Base-by-base conservation (phyloP, 75 land plant species). In the Selaginella tamariscina region DNA sequence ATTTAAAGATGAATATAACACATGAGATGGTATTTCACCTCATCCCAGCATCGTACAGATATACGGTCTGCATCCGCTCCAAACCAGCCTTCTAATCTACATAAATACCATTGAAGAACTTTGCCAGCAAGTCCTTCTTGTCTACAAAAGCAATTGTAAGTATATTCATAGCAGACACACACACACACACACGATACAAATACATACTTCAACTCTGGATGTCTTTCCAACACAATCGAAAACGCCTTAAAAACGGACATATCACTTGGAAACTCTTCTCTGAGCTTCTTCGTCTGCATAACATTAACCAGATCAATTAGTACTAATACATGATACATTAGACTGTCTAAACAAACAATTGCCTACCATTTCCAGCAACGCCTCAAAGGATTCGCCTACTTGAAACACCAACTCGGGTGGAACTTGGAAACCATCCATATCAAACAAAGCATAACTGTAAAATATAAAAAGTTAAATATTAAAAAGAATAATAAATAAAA, bases 1-100 rank as follows among this genome's bases (percentile, higher is more conserved):
- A 49, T 26, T n/a, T 29, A 1, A 1, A 18, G 15, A 2, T 21
- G 32, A 64, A n/a, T n/a, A n/a, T n/a, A n/a, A n/a, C n/a, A n/a
- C n/a, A n/a, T n/a, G n/a, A n/a, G n/a, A 64, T 1, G 13, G 32
- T 18, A 30, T 1, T 11, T 32, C 70, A 71, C 82, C 82, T 77
- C 56, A 65, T 78, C 72, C 82, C 82, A 80, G 56, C 54, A 30
- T 66, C 74, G 67, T 2, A 78, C 29, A 27, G 82, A 80, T 29
- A 80, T 77, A 21, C 23, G 68, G 39, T 80, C 82, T 24, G 81
- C 76, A 73, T 80, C 82, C 18, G 82, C 67, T 55, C 80, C 82
- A 80, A 80, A 80, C 82, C 82, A 80, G 1, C 82, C 82, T 66
- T 80, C 82, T 68, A 80, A 62, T 33, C 82, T 70, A 62, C 82